Base-by-base conservation (phyloP, 2,329 filamentous ascomycete genomes). In the Apiospora malaysiana region DNA sequence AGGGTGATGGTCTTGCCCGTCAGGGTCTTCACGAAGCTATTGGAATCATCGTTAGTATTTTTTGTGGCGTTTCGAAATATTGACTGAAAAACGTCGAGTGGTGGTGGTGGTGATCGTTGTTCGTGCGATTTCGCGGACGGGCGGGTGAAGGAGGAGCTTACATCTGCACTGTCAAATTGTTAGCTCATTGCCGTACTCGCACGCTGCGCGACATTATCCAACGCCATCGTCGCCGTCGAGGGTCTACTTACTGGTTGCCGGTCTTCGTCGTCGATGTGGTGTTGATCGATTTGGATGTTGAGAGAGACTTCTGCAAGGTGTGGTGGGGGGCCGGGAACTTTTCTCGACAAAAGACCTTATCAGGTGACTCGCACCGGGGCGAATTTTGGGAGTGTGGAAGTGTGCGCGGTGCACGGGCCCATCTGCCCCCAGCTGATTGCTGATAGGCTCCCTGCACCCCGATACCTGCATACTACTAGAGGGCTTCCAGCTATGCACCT, bases 1-100 rank as follows among this genome's bases (percentile, higher is more conserved):
- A 98, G 93, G 87, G 96, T 98, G 90, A 98, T 98, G 86, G 95
- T 98, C 94, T 98, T 98, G 88, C 96, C 95, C 90, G 95, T 98
- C 83, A 98, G 94, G 91, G 95, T 98, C 93, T 98, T 98, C 89
- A 98, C 95, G 93, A 98, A 98, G 92, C 94, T 97, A 87, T 78
- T 74, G 77, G 75, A 76, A 76, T 72, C 74, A 74, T 69, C 59
- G 72, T 74, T 71, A 75, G 74, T 75, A 69, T 69, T 59, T 72
- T 72, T 77, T 73, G 68, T 74, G 72, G 69, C 72, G 70, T 70
- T 77, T 69, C 21, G 27, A n/a, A 21, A 32, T 37, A 42, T 56
- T 56, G 45, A 32, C 10, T 25, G 25, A 6, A 47, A n/a, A 72
- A 72, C 71, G 74, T 71, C 72, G 73, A 78, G 71, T 72, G 66